These are phyloP conservation scores for Protomyces pachydermus DNA, from an alignment of 1,139 yeast species.

Conservation along the genomic window DNA sequence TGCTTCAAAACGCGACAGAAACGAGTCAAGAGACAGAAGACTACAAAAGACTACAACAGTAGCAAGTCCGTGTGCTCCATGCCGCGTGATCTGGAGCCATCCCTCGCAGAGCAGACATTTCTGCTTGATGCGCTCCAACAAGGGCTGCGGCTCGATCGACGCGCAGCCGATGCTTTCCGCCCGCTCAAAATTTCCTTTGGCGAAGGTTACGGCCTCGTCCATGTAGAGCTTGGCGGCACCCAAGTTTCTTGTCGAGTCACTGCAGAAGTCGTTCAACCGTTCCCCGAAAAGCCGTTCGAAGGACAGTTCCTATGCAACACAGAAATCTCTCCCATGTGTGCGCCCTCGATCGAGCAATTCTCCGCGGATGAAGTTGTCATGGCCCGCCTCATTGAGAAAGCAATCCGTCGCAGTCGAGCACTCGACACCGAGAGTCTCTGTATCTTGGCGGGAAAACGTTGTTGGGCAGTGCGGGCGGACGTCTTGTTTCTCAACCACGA, in stretches of 20 bases:
- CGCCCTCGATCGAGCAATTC: conserved; percentile 63
- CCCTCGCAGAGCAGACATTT: conserved; percentile 60
- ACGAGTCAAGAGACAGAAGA: not conserved
- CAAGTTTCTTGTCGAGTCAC: conserved; percentile 70
- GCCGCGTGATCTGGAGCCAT: conserved; percentile 60
- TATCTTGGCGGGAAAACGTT: conserved; percentile 82
- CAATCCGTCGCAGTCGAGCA: conserved; percentile 83
- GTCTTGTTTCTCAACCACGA: conserved; percentile 83
- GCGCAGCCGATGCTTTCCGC: conserved; percentile 61
- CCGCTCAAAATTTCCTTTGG: conserved; percentile 61
- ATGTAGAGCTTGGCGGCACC: conserved; percentile 69
- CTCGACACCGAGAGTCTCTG: conserved; percentile 85
- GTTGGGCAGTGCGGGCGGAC: conserved; percentile 88
- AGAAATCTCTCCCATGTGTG: conserved; percentile 85
- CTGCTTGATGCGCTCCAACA: conserved; percentile 58
- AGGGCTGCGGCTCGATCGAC: conserved; percentile 63
- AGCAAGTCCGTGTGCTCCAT: conserved; percentile 36
- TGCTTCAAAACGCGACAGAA: too few species aligned
- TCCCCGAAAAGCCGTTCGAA: conserved; percentile 89
- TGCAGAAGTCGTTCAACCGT: conserved; percentile 74
- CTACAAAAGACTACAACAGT: not conserved
- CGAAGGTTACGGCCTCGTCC: conserved; percentile 72
- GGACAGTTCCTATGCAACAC: conserved; percentile 80
- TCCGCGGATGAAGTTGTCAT: conserved; percentile 70
- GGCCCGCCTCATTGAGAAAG: conserved; percentile 79